Evolutionary conservation across 768 basidiomycete genomes (phyloP), one percentile per base, ranked within the genome.

Genomic region (Filobasidium wieringae): DNA sequence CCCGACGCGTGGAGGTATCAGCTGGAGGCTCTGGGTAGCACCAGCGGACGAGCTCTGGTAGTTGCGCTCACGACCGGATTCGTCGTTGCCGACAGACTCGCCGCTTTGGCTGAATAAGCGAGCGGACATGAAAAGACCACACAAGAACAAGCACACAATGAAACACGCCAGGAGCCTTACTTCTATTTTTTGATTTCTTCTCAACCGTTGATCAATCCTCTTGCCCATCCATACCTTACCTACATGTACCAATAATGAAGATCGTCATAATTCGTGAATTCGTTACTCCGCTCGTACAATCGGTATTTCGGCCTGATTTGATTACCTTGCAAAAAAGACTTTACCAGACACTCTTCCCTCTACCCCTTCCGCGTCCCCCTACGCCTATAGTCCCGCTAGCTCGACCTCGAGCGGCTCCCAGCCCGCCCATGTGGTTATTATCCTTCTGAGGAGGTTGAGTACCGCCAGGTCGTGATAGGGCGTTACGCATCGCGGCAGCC

Each of bases 1-100:
- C 71, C 71, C 6, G 63, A 64, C 7, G 55, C 62, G 2, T 61
- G 69, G 51, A 64, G 67, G 9, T 66, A 66, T 29, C 63, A 65
- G 1, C 59, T 71, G 19, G 67, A 68, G 56, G 61, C 66, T 47
- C 57, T 63, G 1, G 71, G 69, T 2, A 66, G 67, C 51, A 29
- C 64, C 1, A 64, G 67, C 37, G 69, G 64, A 24, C 54, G 71
- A 29, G 69, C 67, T 7, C 53, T 72, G 2, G 65, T 63, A 17
- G 69, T 66, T 27, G 69, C 64, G 24, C 41, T 72, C 19, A 36
- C 66, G 17, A 65, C 63, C 3, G 67, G 53, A 7, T 53, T 71
- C 43, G 57, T 71, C 8, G 31, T 69, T 12, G 68, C 64, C 8
- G 65, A 72, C 19, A 58, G 64, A 24, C 57, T 70, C 30, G 58